phyloP scores from a whole-genome alignment of 345 rosid genomes.

The Carallia brachiata region DNA sequence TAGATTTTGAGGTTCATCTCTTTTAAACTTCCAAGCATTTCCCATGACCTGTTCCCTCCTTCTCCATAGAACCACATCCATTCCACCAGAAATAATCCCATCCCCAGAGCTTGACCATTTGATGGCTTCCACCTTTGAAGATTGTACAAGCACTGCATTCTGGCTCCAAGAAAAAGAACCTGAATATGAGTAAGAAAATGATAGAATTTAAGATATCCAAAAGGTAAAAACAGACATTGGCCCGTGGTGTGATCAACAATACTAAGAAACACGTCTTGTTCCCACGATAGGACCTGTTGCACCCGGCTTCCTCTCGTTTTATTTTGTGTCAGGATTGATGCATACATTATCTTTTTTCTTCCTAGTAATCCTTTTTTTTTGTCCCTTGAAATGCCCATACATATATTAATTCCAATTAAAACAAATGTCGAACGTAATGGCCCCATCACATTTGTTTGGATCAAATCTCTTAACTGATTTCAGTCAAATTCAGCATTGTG shows the following conservation, averaged over 20 bases:
- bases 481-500: too few species aligned
- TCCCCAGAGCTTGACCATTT: constrained; percentile 87
- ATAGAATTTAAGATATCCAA: constrained; percentile 40
- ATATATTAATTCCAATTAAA: too few species aligned
- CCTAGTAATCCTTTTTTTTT: too few species aligned
- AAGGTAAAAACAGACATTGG: constrained; percentile 7
- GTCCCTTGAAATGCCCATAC: too few species aligned
- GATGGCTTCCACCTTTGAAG: constrained; percentile 69
- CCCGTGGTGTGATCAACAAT: background rate
- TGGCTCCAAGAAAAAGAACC: constrained; percentile 99
- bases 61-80: constrained; percentile 75
- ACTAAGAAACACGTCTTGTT: background rate
- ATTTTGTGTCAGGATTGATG: background rate
- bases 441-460: too few species aligned
- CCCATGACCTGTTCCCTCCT: constrained; percentile 68
- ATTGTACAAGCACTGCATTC: constrained; percentile 74
- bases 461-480: too few species aligned
- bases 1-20: constrained; percentile 61
- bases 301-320: background rate
- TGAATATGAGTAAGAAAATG: constrained; percentile 64
- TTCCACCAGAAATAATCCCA: constrained; percentile 77
- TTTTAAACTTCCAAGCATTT: constrained; percentile 80
- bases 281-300: background rate
- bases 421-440: too few species aligned
- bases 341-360: too few species aligned